Evolutionary conservation across 108 stramenopile genomes (phyloP), one percentile per base, ranked within the genome.

Genomic region (Nitzschia sp.): DNA sequence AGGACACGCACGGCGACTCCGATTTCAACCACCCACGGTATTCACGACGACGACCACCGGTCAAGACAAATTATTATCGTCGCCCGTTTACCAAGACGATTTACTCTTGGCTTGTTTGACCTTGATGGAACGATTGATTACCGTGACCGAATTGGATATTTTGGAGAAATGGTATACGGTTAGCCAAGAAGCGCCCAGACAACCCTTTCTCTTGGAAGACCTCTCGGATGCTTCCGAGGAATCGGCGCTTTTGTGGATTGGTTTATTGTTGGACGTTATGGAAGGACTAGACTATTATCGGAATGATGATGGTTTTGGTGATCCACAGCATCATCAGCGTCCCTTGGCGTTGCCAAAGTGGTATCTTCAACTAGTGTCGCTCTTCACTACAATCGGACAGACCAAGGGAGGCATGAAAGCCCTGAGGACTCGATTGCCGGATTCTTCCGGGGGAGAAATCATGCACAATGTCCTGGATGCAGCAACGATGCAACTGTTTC

Each of bases 191-290:
- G 36, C 61, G 23, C 29, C 35, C 27, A 4, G 29, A 56, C 67
- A 44, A 68, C 53, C 41, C 54, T 21, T 45, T 33, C 32, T 19
- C 32, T 26, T 32, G 17, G 54, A 67, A 34, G 25, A 69, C 45
- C 15, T 13, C 2, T 19, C 31, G 36, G 28, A 2, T 28, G 58
- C 15, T 1, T 23, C 53, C 28, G 17, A 52, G 19, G 54, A 33
- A 23, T 66, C 63, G 27, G 31, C 57, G 25, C 36, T 66, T 57
- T 1, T 45, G 21, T 21, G 52, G 63, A 28, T 55, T 47, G 57
- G 57, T 59, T 57, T 73, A 15, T 21, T 73, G 31, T 28, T 73
- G 64, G 72, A 73, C 33, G 35, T 73, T 26, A n/a, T 73, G 45
- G 72, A 73, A 52, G 56, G 35, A 28, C 33, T 63, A 28, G 33